Conservation (phyloP, 306 rosid species). For the Alnus rubra region DNA sequence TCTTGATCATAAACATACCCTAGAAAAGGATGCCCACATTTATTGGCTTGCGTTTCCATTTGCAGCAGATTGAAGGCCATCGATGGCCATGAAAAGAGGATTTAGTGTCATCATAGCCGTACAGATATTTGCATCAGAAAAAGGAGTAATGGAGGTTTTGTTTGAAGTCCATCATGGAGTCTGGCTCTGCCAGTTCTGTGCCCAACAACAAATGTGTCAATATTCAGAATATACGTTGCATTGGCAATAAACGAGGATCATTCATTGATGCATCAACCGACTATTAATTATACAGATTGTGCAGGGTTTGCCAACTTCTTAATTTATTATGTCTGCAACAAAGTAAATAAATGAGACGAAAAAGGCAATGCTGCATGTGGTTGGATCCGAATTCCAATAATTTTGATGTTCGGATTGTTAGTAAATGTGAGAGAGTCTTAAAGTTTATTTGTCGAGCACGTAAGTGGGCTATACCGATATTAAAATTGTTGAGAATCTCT, state of each 20-base stretch:
- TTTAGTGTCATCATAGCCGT: slow-evolving; percentile 21
- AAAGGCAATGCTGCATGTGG: not conserved
- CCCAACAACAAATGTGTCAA: not conserved
- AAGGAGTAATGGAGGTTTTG: not conserved
- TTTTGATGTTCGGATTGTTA: too few relatives aligned
- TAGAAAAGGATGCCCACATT: slow-evolving; percentile 23
- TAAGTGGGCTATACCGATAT: too few relatives aligned
- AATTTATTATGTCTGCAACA: not conserved
- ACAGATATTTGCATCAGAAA: not conserved
- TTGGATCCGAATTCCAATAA: too few relatives aligned
- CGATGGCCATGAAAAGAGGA: slow-evolving; percentile 21
- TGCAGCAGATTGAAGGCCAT: slow-evolving; percentile 28
- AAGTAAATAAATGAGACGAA: not conserved
- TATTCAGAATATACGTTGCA: not conserved
- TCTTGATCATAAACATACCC: slow-evolving; percentile 22
- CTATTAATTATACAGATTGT: not conserved
- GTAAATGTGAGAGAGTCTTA: too few relatives aligned
- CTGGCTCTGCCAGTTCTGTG: not conserved
- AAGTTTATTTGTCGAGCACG: too few relatives aligned
- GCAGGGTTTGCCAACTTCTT: not conserved
- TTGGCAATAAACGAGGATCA: not conserved
- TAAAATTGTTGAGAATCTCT: too few relatives aligned
- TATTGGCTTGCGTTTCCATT: slow-evolving; percentile 34
- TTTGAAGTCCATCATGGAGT: not conserved
- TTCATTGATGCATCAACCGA: not conserved